phyloP scores from a whole-genome alignment of 192 early-diverging fungal genomes.

The Gigaspora rosea region DNA sequence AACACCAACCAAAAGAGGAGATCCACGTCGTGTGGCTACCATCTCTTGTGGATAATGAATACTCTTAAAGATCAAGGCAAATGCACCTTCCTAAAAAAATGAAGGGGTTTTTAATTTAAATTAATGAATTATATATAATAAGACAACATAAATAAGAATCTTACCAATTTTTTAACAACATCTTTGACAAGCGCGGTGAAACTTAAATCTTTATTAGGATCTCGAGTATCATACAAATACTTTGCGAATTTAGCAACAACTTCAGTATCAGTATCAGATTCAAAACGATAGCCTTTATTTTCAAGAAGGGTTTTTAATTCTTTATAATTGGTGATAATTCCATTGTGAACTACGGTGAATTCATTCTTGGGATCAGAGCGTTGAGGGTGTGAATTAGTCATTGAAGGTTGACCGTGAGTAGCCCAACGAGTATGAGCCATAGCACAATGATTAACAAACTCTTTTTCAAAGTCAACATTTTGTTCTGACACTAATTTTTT shows the following conservation, averaged over 20 bases:
- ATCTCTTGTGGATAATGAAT: constrained; percentile 93
- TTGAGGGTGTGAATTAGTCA: constrained; percentile 96
- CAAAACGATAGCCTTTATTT: constrained; percentile 96
- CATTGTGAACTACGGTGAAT: constrained; percentile 98
- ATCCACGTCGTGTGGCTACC: constrained; percentile 95
- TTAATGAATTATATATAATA: constrained; percentile 11
- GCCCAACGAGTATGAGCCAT: constrained; percentile 99
- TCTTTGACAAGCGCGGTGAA: constrained; percentile 95
- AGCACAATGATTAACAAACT: constrained; percentile 84
- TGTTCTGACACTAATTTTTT: constrained; percentile 79
- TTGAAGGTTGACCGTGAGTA: constrained; percentile 95
- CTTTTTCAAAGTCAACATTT: constrained; percentile 74
- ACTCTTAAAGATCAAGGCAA: constrained; percentile 95
- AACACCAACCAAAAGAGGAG: constrained; percentile 96
- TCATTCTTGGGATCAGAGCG: constrained; percentile 87
- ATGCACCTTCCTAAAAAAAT: constrained; percentile 78
- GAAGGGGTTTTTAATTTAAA: too few relatives aligned
- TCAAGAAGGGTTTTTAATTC: constrained; percentile 91
- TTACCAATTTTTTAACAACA: constrained; percentile 92
- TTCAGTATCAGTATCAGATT: constrained; percentile 98
- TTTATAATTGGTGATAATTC: constrained; percentile 99
- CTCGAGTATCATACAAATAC: constrained; percentile 96
- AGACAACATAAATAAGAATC: not conserved
- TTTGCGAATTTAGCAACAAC: constrained; percentile 96
- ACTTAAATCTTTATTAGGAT: constrained; percentile 66